Evolutionary conservation across 164 flowering plant genomes (phyloP).

Genomic region (Berberis thunbergii): DNA sequence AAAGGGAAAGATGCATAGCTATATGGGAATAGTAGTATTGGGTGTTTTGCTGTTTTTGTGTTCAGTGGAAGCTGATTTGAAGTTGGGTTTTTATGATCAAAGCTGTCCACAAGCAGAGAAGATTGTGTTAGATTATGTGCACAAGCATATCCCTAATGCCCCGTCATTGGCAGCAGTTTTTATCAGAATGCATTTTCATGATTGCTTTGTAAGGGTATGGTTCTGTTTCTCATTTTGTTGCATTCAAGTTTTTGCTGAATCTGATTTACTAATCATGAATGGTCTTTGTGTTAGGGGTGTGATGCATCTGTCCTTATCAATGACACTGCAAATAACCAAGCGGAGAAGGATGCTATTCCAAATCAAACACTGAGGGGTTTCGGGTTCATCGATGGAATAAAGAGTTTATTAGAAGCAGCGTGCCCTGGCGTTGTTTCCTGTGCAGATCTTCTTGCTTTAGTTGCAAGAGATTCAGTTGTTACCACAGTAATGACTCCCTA

Average conservation of each 20-base stretch:
- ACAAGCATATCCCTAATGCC: slow-evolving; percentile 50
- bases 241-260: not conserved
- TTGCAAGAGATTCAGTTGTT: slow-evolving; percentile 35
- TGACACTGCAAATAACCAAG: slow-evolving; percentile 36
- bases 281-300: slow-evolving; percentile 57
- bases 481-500: slow-evolving; percentile 32
- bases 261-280: not conserved
- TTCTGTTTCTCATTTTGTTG: not conserved
- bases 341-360: slow-evolving; percentile 56
- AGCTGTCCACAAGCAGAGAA: slow-evolving; percentile 78
- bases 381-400: too few relatives aligned
- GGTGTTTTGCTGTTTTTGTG: slow-evolving; percentile 21
- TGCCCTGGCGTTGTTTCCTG: too few relatives aligned
- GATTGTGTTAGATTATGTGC: slow-evolving; percentile 46
- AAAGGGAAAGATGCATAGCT: slow-evolving; percentile 9
- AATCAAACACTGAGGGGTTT: slow-evolving; percentile 16
- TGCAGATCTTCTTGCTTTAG: slow-evolving; percentile 66
- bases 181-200: slow-evolving; percentile 80
- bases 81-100: slow-evolving; percentile 42
- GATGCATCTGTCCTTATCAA: slow-evolving; percentile 82
- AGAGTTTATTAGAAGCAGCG: too few relatives aligned
- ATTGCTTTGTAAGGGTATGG: slow-evolving; percentile 80
- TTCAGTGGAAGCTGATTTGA: slow-evolving; percentile 35
- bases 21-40: slow-evolving; percentile 14
- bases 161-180: slow-evolving; percentile 59